Evolutionary conservation across 345 rosid genomes (phyloP), one percentile per base, ranked within the genome.

Genomic region (Moricandia moricandioides): DNA sequence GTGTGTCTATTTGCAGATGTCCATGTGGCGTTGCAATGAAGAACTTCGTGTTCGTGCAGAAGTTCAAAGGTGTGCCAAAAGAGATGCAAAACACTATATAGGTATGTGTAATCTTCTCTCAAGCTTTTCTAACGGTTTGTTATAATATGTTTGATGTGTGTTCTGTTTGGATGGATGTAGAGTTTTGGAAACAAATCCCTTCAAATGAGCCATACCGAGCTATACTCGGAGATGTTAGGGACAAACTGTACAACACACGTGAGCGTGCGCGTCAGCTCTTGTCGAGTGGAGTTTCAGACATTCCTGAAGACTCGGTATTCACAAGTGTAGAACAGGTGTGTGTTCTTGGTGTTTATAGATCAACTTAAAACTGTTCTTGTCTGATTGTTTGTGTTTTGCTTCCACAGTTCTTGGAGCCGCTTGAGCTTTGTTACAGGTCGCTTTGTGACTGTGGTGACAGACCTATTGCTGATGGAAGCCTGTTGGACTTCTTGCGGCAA

Each of bases 1-100:
- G 11, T 0, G 47, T 18, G 7, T 26, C 6, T 67, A 35, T 69
- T 62, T 69, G 81, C 84, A 96, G 99, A 80, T 96, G 83, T 96
- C 99, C 9, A 96, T 96, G 99, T 96, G 98, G 99, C 96, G 99
- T 18, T 92, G 99, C 84, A 92, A 72, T 55, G 90, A 87, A 13
- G 99, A 96, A 72, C 98, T 96, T 27, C 90, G 91, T 26, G 85
- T 81, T 27, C 88, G 86, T 67, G 99, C 96, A 31, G 89, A 91
- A 72, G 88, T 89, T 67, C 98, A 88, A 31, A 69, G 86, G 18
- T 82, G 88, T 47, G 82, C 90, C 10, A 92, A 74, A 80, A 92
- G 83, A 65, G 97, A 91, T 81, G 90, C 93, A 2, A 96, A 96
- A 78, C 99, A 96, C 83, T 96, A 87, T 70, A 96, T 96, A 80